phyloP scores from a whole-genome alignment of 257 asterid species.

The Jasminum sambac region DNA sequence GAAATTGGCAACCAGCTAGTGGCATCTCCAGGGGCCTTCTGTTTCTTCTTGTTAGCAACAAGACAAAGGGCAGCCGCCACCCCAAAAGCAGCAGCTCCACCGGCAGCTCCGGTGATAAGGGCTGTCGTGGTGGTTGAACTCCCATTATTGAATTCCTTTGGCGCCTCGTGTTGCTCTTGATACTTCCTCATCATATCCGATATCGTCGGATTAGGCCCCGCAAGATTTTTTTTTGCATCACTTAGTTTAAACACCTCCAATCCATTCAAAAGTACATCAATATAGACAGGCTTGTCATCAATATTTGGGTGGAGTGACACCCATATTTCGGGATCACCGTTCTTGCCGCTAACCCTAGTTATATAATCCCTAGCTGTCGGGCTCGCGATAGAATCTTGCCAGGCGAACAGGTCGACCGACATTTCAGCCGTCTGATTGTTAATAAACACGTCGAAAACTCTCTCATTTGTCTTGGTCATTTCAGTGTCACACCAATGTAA shows the following conservation, averaged over 20 bases:
- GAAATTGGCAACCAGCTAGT: slow-evolving; percentile 81
- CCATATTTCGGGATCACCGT: slow-evolving; percentile 43
- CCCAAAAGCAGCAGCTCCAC: slow-evolving; percentile 80
- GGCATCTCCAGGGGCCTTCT: slow-evolving; percentile 36
- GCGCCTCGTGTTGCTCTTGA: slow-evolving; percentile 29
- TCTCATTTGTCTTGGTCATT: slow-evolving; percentile 50
- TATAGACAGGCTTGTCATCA: slow-evolving; percentile 30
- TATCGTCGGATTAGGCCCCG: slow-evolving; percentile 78
- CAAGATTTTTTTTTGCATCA: slow-evolving; percentile 48
- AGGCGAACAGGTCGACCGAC: slow-evolving; percentile 41
- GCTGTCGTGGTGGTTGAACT: slow-evolving; percentile 24
- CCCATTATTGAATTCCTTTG: slow-evolving; percentile 27
- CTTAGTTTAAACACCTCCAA: slow-evolving; percentile 82
- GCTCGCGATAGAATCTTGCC: slow-evolving; percentile 35
- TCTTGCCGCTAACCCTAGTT: slow-evolving; percentile 35
- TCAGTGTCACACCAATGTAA: slow-evolving; percentile 92
- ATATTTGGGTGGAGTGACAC: slow-evolving; percentile 55
- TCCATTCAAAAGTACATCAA: slow-evolving; percentile 73
- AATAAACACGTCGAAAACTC: slow-evolving; percentile 60
- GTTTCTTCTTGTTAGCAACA: slow-evolving; percentile 45
- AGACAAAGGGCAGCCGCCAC: slow-evolving; percentile 58
- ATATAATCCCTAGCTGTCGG: slow-evolving; percentile 60
- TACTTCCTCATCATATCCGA: slow-evolving; percentile 76
- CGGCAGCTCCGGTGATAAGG: slow-evolving; percentile 68
- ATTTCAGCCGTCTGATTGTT: slow-evolving; percentile 61